Conservation (phyloP, 306 rosid species). For the Castanea sativa region DNA sequence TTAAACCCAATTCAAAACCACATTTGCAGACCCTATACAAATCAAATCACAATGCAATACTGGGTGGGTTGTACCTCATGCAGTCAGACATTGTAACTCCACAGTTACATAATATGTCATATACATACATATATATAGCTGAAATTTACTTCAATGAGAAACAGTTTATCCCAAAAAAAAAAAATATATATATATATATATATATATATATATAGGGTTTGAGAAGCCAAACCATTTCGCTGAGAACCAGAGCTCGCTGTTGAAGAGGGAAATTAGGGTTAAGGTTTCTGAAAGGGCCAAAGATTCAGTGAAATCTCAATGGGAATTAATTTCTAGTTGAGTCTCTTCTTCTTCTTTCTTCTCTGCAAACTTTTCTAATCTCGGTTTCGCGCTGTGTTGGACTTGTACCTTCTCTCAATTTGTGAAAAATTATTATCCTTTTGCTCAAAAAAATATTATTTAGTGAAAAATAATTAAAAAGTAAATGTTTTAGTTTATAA, state of each 20-base stretch:
- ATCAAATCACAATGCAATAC: not conserved
- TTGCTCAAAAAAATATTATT: not conserved
- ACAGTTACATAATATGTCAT: not conserved
- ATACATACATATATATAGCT: not conserved
- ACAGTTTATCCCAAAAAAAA: not conserved
- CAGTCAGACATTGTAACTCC: not conserved
- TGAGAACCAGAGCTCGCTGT: not conserved
- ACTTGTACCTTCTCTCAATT: not conserved
- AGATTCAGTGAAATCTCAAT: not conserved
- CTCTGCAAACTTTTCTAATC: not conserved
- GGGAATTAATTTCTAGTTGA: not conserved
- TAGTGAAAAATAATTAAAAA: no score
- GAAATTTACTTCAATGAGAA: not conserved
- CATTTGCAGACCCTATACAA: not conserved
- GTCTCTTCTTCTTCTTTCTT: not conserved
- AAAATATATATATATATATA: no score
- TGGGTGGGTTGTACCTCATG: not conserved
- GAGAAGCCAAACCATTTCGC: constrained; percentile 7
- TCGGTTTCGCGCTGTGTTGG: not conserved
- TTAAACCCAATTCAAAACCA: not conserved
- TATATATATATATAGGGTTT: not conserved
- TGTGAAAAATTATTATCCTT: not conserved
- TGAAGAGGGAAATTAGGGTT: not conserved
- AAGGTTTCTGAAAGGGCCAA: not conserved
- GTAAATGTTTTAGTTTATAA: no score